Conservation (phyloP, 148 eudicot genomes). For the Polygonum maritimum region DNA sequence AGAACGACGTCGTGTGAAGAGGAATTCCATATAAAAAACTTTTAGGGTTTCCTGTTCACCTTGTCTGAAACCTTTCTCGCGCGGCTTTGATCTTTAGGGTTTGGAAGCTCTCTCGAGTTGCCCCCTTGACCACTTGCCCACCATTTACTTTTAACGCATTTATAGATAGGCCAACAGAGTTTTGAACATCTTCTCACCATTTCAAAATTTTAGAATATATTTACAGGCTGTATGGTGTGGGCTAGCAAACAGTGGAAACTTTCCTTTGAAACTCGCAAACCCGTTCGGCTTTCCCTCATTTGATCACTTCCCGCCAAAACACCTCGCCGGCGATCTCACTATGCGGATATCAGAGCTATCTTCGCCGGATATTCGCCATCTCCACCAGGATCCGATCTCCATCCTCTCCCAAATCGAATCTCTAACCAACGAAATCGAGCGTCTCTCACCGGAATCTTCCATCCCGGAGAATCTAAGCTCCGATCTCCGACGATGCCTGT, state of each 20-base stretch:
- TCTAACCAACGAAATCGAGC: slow-evolving; percentile 39
- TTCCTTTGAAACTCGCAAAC: background rate
- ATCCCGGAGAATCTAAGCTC: slow-evolving; percentile 33
- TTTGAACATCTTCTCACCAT: too few species aligned
- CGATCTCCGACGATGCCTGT: slow-evolving; percentile 30
- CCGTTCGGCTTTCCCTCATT: background rate
- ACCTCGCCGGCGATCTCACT: slow-evolving; percentile 8
- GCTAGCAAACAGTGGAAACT: background rate
- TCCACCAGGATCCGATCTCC: slow-evolving; percentile 26
- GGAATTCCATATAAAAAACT: too few species aligned
- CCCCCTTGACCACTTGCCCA: too few species aligned
- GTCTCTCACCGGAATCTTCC: slow-evolving; percentile 29
- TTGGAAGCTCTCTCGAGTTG: too few species aligned
- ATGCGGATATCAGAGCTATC: slow-evolving; percentile 73
- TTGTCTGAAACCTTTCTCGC: too few species aligned
- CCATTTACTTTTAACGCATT: too few species aligned
- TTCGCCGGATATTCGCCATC: slow-evolving; percentile 54
- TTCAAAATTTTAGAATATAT: too few species aligned
- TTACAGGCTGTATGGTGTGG: too few species aligned
- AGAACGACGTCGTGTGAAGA: too few species aligned
- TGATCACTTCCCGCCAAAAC: slow-evolving; percentile 8
- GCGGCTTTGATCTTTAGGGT: too few species aligned
- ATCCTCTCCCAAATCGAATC: slow-evolving; percentile 46
- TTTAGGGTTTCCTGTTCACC: too few species aligned
- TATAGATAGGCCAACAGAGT: too few species aligned